These are phyloP conservation scores for Abrus pulchellus DNA, from an alignment of 306 rosid genomes.

Conservation along the genomic window DNA sequence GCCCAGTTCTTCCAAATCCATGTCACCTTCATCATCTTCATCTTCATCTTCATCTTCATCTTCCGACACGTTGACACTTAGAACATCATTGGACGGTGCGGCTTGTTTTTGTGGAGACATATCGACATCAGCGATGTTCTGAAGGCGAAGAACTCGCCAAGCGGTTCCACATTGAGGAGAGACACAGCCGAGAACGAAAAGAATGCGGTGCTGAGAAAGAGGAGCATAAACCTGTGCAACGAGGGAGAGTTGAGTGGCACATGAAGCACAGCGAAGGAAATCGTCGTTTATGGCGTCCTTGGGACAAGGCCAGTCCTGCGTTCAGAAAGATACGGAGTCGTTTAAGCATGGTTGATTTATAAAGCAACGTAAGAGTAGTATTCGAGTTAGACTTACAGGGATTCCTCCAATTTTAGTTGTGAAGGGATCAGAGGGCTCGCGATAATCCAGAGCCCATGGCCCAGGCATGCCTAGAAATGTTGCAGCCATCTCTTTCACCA, in stretches of 20 bases:
- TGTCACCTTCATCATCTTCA: constrained; percentile 54
- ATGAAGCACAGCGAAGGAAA: constrained; percentile 65
- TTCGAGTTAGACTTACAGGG: constrained; percentile 59
- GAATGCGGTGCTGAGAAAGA: constrained; percentile 70
- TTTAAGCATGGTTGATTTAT: no score
- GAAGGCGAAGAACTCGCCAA: constrained; percentile 85
- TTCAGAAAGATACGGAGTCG: not conserved
- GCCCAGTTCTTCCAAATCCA: constrained; percentile 72
- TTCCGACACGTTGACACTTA: constrained; percentile 43
- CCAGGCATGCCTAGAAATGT: constrained; percentile 86
- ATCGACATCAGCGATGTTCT: constrained; percentile 51
- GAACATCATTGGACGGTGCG: constrained; percentile 42
- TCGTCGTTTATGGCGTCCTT: constrained; percentile 46
- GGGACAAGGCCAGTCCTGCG: constrained; percentile 81
- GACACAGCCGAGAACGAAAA: constrained; percentile 76
- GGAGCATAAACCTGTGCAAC: constrained; percentile 87
- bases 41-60: constrained; percentile 57
- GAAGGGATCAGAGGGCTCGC: constrained; percentile 73
- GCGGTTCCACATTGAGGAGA: constrained; percentile 64
- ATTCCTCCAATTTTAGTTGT: constrained; percentile 88
- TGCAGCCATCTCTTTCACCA: constrained; percentile 41
- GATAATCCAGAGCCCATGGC: constrained; percentile 70
- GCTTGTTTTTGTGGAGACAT: constrained; percentile 33
- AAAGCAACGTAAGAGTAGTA: no score
- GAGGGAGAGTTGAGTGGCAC: constrained; percentile 68